Evolutionary conservation across 257 asterid species (phyloP).

Genomic region (Solanum bulbocastanum): DNA sequence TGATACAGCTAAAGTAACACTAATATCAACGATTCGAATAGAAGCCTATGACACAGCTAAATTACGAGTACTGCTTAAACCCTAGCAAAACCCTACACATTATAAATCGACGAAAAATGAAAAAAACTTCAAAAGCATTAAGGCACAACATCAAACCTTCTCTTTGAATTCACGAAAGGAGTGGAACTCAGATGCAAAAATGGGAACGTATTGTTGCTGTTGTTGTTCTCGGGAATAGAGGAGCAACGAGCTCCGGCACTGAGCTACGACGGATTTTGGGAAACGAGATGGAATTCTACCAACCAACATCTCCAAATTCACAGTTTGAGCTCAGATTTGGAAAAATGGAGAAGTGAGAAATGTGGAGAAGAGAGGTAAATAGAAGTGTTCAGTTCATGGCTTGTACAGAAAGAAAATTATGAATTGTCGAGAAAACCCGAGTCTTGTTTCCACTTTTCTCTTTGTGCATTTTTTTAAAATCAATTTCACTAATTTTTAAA

Average conservation of each 20-base stretch:
- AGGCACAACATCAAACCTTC: constrained; percentile 22
- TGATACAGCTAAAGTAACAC: neutral
- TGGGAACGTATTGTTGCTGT: constrained; percentile 11
- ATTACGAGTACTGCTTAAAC: constrained; percentile 2
- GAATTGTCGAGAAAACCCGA: neutral
- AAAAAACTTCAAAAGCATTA: neutral
- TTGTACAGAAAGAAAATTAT: neutral
- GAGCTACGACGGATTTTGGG: constrained; percentile 28
- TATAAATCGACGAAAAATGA: neutral
- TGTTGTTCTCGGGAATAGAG: constrained; percentile 18
- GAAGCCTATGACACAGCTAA: neutral
- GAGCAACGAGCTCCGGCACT: constrained; percentile 35
- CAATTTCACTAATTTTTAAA: no score
- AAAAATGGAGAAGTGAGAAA: neutral
- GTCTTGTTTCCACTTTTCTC: no score
- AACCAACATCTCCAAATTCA: constrained; percentile 31
- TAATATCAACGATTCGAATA: neutral
- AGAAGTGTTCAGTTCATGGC: neutral
- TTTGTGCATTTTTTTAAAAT: no score
- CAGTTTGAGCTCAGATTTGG: neutral
- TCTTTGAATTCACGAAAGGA: constrained; percentile 13
- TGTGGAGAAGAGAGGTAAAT: neutral
- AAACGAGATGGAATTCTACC: constrained; percentile 45
- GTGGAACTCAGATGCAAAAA: constrained; percentile 17
- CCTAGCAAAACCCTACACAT: constrained; percentile 13